Evolutionary conservation across 768 basidiomycete species (phyloP).

Genomic region (Podaxis sp.): DNA sequence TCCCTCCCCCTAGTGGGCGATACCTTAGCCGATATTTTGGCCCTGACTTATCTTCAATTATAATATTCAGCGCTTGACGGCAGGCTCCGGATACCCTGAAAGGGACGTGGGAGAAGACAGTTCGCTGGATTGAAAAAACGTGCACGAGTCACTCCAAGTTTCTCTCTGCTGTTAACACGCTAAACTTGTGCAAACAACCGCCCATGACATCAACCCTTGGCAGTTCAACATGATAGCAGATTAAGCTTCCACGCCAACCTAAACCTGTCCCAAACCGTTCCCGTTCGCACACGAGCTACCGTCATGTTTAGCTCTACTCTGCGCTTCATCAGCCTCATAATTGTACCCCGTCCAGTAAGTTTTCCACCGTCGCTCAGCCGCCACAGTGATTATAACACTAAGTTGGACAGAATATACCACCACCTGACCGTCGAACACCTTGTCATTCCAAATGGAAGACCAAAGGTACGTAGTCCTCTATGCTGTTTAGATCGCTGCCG

Average conservation of each 20-base stretch:
- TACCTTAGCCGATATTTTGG: not conserved
- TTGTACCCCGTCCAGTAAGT: constrained; percentile 11
- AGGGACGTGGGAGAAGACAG: not conserved
- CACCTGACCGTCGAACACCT: not conserved
- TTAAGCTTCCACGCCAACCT: not conserved
- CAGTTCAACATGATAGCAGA: not conserved
- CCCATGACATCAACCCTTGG: not conserved
- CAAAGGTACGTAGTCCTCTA: not conserved
- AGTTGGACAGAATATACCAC: constrained; percentile 2
- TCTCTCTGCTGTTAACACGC: not conserved
- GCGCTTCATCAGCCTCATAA: constrained; percentile 7
- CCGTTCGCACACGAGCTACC: not conserved
- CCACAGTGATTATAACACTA: not conserved
- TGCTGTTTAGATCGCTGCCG: not conserved
- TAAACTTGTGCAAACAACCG: not conserved
- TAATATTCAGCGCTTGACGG: not conserved
- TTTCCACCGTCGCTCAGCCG: not conserved
- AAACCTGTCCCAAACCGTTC: not conserved
- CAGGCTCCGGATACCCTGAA: not conserved
- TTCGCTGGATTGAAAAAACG: not conserved
- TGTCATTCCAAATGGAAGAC: not conserved
- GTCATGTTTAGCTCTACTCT: constrained; percentile 7
- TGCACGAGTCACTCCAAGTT: not conserved
- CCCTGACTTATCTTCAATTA: not conserved
- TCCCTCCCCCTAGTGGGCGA: not conserved